Percentiles rank a stretch among this genome's conserved stretches.
phyloP scores from a whole-genome alignment of 2,329 filamentous ascomycete species.

The Tolypocladium amazonense region DNA sequence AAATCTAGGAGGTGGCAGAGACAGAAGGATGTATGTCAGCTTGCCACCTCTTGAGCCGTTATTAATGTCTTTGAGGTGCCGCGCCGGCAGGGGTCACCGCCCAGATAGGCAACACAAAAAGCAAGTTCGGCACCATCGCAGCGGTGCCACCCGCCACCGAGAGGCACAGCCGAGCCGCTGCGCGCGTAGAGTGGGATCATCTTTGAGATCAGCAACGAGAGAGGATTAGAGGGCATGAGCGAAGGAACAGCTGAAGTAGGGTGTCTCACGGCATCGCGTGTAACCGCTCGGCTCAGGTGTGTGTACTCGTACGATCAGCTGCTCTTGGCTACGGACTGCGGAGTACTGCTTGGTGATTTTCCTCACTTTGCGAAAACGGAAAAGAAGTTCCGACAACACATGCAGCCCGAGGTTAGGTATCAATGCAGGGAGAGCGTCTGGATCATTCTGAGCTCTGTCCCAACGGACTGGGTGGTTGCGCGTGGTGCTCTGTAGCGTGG shows the following conservation, averaged over 20 bases:
- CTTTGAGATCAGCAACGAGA: neutral
- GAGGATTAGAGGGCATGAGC: neutral
- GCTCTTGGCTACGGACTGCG: too few species aligned
- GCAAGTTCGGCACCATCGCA: neutral
- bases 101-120: neutral
- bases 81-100: neutral
- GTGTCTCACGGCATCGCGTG: neutral
- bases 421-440: neutral
- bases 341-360: neutral
- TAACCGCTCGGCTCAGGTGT: too few species aligned
- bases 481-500: neutral
- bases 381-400: neutral
- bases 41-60: neutral
- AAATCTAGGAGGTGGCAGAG: neutral
- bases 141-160: neutral
- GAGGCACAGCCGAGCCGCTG: neutral
- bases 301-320: too few species aligned
- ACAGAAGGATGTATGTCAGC: neutral
- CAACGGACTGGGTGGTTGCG: neutral
- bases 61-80: neutral
- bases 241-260: neutral
- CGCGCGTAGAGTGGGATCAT: neutral
- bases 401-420: neutral
- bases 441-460: neutral
- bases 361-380: neutral